Evolutionary conservation across 1,284 basidiomycete genomes (phyloP), one percentile per base, ranked within the genome.

Genomic region (Paramarasmius palmivorus): DNA sequence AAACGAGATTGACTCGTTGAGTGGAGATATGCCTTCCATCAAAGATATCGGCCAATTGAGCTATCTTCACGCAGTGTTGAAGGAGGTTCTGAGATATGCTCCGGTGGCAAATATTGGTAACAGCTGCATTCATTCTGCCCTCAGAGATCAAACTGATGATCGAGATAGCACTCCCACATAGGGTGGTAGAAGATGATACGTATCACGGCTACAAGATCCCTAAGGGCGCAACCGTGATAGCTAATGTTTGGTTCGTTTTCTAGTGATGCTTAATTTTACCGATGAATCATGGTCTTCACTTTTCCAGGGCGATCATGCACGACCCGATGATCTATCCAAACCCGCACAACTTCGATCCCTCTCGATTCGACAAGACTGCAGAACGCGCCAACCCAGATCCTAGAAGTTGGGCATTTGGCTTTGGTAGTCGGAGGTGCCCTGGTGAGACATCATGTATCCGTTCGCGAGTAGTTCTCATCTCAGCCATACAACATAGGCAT

Each of bases 81-180:
- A 76, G 57, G 84, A 86, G 59, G 71, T 77, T 1, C 57, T 82
- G 17, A 68, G 83, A 20, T 85, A 74, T 68, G 71, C 76, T 17
- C 78, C 81, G 9, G 70, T 76, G 8, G 66, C 64, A 19, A 78
- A 79, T 47, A 54, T 81, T 14, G 76, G 79, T 78, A 44, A n/a
- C n/a, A n/a, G n/a, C n/a, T 60, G 68, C 60, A 14, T 14, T 12
- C 44, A 12, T 32, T 9, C 42, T 55, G 35, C 20, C 19, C 26
- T 41, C 15, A 47, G 0, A 32, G 23, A 8, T 6, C 22, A 14
- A 12, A 47, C 23, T 52, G 26, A 55, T 22, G 36, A 9, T n/a
- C 29, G n/a, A 15, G 15, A 34, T 29, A 78, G 78, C 68, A 35
- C 60, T 81, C 9, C 75, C 78, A 10, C 78, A 79, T 54, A 65